Conservation (phyloP, 371 early-diverging fungal species). For the Rhizopus arrhizus region DNA sequence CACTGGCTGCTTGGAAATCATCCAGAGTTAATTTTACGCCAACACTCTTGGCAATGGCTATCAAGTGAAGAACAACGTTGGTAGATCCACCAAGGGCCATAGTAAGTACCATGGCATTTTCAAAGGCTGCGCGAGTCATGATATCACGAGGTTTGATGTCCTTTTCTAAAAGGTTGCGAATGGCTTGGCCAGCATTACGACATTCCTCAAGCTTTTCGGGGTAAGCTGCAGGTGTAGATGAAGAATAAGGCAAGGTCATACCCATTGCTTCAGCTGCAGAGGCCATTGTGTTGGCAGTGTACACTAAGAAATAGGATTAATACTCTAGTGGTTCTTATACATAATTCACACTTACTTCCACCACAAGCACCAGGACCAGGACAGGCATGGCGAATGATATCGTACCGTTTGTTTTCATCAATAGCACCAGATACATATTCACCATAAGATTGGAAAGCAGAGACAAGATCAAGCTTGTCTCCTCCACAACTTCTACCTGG, state of each 20-base stretch:
- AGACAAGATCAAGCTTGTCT: conserved; percentile 85
- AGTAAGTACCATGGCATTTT: conserved; percentile 90
- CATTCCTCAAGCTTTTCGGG: conserved; percentile 90
- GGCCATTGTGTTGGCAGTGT: conserved; percentile 96
- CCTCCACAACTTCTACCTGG: conserved; percentile 72
- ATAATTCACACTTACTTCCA: conserved; percentile 60
- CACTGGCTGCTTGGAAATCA: conserved; percentile 89
- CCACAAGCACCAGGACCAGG: conserved; percentile 98
- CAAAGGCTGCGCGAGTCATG: conserved; percentile 91
- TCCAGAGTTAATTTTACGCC: conserved; percentile 81
- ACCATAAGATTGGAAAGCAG: conserved; percentile 96
- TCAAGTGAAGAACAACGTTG: conserved; percentile 93
- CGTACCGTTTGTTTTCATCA: conserved; percentile 80
- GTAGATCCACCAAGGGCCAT: conserved; percentile 96
- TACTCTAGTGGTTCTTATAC: conserved; percentile 19
- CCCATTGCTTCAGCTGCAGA: conserved; percentile 96
- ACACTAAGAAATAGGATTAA: conserved; percentile 63
- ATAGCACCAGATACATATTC: conserved; percentile 88
- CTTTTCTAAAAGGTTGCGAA: conserved; percentile 80
- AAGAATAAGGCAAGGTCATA: conserved; percentile 90
- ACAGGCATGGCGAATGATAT: conserved; percentile 88
- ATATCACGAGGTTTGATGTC: conserved; percentile 93
- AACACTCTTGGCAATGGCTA: conserved; percentile 89
- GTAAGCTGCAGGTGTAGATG: conserved; percentile 86
- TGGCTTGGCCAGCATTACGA: conserved; percentile 75